A percentile compares a stretch with the other conserved stretches of the same genome.
Conservation (phyloP, 2,329 filamentous ascomycete genomes). For the Zopfia rhizophila region DNA sequence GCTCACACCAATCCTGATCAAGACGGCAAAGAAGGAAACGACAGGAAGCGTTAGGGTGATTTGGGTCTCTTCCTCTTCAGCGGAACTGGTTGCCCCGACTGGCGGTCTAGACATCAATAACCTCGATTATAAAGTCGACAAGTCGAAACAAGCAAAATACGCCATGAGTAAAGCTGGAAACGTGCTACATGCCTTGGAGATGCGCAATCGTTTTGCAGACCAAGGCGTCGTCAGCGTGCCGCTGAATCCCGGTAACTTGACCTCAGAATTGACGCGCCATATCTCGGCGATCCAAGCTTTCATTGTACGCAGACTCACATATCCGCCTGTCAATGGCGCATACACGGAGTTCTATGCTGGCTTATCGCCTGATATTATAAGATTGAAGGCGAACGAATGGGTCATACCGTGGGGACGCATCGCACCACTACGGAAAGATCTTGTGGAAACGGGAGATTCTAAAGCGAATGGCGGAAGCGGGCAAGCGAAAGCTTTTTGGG, state of each 20-base stretch:
- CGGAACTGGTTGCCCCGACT: constrained; percentile 15
- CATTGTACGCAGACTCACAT: constrained; percentile 8
- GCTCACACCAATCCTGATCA: constrained; percentile 44
- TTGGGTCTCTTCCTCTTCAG: constrained; percentile 41
- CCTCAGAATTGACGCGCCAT: constrained; percentile 47
- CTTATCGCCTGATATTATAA: constrained; percentile 26
- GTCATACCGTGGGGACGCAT: constrained; percentile 61
- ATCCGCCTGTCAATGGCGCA: constrained; percentile 32
- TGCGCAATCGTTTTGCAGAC: constrained; percentile 20
- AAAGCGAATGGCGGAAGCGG: constrained; percentile 52
- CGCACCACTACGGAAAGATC: constrained; percentile 23
- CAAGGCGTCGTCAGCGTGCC: constrained; percentile 34
- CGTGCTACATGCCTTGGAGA: constrained; percentile 37
- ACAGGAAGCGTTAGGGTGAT: constrained; percentile 41
- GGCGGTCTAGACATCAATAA: constrained; percentile 32
- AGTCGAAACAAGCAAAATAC: constrained; percentile 27
- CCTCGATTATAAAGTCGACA: constrained; percentile 24
- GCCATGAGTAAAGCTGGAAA: constrained; percentile 39
- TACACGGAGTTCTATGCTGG: constrained; percentile 40
- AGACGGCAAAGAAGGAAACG: constrained; percentile 32
- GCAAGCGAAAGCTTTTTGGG: constrained; percentile 55
- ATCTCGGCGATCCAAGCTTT: constrained; percentile 4
- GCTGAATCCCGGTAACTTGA: constrained; percentile 54
- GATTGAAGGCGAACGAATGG: constrained; percentile 44
- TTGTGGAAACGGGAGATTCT: constrained; percentile 42